phyloP scores from a whole-genome alignment of 441 rosid species.

The Geranium incanum region DNA sequence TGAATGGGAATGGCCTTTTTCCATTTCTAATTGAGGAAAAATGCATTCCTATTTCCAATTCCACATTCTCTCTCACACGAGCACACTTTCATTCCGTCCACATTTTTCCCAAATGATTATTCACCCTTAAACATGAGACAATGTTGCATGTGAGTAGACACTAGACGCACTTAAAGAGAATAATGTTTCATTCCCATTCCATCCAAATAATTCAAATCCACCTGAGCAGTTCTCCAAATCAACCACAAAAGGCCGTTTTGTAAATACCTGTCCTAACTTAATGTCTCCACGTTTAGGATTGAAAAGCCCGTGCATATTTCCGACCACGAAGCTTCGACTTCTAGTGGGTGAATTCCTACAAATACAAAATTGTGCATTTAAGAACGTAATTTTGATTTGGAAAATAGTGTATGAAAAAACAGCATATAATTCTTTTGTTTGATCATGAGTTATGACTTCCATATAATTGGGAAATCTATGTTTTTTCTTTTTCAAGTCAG shows the following conservation, averaged over 20 bases:
- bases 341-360: conserved; percentile 32
- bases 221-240: not conserved
- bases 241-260: not conserved
- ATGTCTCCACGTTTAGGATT: conserved; percentile 91
- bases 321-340: conserved; percentile 54
- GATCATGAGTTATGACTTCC: not conserved
- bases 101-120: not conserved
- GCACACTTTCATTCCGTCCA: not conserved
- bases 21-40: not conserved
- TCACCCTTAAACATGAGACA: not conserved
- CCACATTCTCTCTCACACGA: conserved; percentile 3
- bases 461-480: not conserved
- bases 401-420: not conserved
- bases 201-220: too few relatives aligned
- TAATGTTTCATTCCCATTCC: too few relatives aligned
- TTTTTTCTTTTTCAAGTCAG: not conserved
- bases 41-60: not conserved
- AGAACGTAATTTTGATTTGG: conserved; percentile 19
- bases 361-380: conserved; percentile 12
- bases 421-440: not conserved
- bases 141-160: not conserved
- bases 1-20: not conserved
- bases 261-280: conserved; percentile 80
- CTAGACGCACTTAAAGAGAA: not conserved
- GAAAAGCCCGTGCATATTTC: conserved; percentile 79